A percentile compares a stretch with the other conserved stretches of the same genome.
phyloP scores from a whole-genome alignment of 306 rosid genomes.

The Ochetophila trinervis region DNA sequence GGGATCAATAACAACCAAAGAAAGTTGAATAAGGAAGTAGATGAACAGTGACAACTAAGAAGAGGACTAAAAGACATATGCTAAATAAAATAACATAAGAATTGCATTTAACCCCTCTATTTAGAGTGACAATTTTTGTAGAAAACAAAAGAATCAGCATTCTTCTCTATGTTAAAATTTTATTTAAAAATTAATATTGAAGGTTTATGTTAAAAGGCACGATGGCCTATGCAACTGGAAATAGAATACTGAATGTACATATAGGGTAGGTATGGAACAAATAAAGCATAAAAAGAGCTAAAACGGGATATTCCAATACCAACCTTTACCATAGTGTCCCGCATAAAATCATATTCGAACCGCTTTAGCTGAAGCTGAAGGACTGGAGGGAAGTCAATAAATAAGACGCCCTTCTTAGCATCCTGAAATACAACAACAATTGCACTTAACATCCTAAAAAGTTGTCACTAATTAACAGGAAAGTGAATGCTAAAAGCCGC shows the following conservation, averaged over 20 bases:
- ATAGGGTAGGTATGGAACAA: not conserved
- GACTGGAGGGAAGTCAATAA: constrained; percentile 95
- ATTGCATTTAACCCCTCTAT: too few relatives aligned
- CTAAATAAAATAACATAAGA: too few relatives aligned
- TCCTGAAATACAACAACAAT: constrained; percentile 48
- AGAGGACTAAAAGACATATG: too few relatives aligned
- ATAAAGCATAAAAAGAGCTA: constrained; percentile 8
- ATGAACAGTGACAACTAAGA: too few relatives aligned
- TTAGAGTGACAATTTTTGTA: too few relatives aligned
- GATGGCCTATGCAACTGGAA: too few relatives aligned
- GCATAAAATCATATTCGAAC: constrained; percentile 82
- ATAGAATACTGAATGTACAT: not conserved
- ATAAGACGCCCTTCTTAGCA: constrained; percentile 88
- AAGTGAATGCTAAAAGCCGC: not conserved
- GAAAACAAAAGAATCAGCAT: too few relatives aligned
- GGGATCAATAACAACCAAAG: too few relatives aligned
- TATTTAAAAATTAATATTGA: too few relatives aligned
- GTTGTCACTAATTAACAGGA: not conserved
- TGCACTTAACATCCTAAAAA: not conserved
- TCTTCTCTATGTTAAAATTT: too few relatives aligned
- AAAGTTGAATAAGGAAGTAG: too few relatives aligned
- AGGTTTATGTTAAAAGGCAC: too few relatives aligned
- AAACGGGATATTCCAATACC: constrained; percentile 29
- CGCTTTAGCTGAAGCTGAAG: constrained; percentile 96
- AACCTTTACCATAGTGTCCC: constrained; percentile 94